Base-by-base conservation (phyloP, 2,329 filamentous ascomycete species). In the Tolypocladium sp. region DNA sequence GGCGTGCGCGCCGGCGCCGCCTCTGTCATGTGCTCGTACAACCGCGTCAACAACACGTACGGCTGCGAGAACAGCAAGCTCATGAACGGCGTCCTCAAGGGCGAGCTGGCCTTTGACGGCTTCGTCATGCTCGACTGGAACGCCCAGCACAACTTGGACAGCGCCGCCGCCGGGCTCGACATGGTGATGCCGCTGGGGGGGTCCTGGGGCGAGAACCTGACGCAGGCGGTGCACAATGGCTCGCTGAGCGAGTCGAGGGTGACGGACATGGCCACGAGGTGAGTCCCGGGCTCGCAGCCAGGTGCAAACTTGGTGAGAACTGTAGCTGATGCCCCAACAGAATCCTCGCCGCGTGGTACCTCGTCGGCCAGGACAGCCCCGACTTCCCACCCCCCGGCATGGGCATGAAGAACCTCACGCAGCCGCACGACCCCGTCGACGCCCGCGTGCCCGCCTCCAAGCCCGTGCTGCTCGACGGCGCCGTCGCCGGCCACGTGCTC, bases 251-350 rank as follows among this genome's bases (percentile, higher is more conserved):
- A 87, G 64, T 85, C 81, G 68, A 81, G 91, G 33, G 68, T 95
- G 1, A 86, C 89, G 58, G 91, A 96, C 70, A 93, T 93, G 85
- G 88, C 83, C 0, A 88, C 86, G 12, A 85, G 91, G 62, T 71
- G 2, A 20, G 3, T 8, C 44, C n/a, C n/a, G n/a, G n/a, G n/a
- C n/a, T n/a, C n/a, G n/a, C n/a, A n/a, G n/a, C n/a, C n/a, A n/a
- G n/a, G n/a, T n/a, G n/a, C n/a, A n/a, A n/a, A n/a, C n/a, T n/a
- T n/a, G n/a, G n/a, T n/a, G n/a, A n/a, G 27, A 13, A 5, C 4
- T n/a, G 25, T 33, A 3, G 37, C 33, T 38, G 13, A 27, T 15
- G 33, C 6, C 4, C 7, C 30, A 12, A 25, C 82, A 82, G 86
- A 59, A 88, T 89, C 64, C 72, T 89, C 0, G 81, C 84, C 1